A percentile compares a stretch with the other conserved stretches of the same genome.
These are phyloP conservation scores for Claviceps capensis DNA, from an alignment of 2,329 filamentous ascomycete species.

Conservation along the genomic window DNA sequence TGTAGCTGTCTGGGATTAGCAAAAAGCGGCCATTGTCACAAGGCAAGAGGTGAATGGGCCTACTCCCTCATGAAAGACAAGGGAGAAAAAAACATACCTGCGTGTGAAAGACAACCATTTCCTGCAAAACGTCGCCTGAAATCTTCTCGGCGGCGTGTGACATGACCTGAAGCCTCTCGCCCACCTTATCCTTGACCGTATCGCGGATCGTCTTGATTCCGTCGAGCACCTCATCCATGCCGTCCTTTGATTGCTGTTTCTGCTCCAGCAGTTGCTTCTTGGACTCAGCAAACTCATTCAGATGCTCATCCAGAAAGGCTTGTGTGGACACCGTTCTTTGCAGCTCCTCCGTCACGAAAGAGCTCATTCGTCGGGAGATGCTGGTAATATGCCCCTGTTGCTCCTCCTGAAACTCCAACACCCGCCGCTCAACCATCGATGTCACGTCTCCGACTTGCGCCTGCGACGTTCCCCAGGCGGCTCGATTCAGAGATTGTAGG, in stretches of 20 bases:
- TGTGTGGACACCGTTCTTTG: constrained; percentile 57
- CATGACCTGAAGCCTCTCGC: constrained; percentile 70
- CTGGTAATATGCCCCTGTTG: constrained; percentile 57
- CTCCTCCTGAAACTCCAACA: constrained; percentile 57
- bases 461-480: constrained; percentile 66
- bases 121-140: constrained; percentile 74
- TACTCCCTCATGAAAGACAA: too few relatives aligned
- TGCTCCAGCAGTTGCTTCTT: constrained; percentile 55
- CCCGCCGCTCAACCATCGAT: constrained; percentile 57
- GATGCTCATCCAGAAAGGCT: constrained; percentile 54
- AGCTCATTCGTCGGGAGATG: constrained; percentile 59
- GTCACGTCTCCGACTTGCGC: constrained; percentile 66
- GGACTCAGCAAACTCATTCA: constrained; percentile 52
- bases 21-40: too few relatives aligned
- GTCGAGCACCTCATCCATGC: constrained; percentile 82
- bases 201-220: constrained; percentile 86
- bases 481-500: constrained; percentile 65
- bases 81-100: constrained; percentile 27
- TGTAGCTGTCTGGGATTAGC: constrained; percentile 45
- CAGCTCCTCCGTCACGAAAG: constrained; percentile 64
- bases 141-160: constrained; percentile 78
- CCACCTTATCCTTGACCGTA: constrained; percentile 74
- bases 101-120: constrained; percentile 71
- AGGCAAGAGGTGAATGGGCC: too few relatives aligned
- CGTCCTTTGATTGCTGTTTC: constrained; percentile 57